Evolutionary conservation across 1,139 yeast species (phyloP).

Genomic region (Kurtzmaniella natalensis): DNA sequence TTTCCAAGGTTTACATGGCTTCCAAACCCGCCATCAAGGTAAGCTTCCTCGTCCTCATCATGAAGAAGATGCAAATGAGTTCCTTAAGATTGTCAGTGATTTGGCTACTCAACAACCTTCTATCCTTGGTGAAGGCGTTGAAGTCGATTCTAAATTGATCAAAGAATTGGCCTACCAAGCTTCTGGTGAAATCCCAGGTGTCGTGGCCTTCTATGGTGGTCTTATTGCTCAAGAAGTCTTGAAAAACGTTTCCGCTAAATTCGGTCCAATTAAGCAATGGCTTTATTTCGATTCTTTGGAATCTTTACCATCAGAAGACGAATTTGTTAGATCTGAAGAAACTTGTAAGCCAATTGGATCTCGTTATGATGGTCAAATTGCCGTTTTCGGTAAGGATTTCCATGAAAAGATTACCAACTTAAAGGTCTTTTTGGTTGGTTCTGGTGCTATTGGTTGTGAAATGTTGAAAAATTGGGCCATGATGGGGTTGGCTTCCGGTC

Average conservation of each 20-base stretch:
- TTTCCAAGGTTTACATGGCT: conserved; percentile 82
- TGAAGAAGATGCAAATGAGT: conserved; percentile 68
- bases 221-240: conserved; percentile 94
- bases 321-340: conserved; percentile 60
- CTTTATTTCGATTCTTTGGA: conserved; percentile 92
- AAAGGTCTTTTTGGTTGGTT: conserved; percentile 86
- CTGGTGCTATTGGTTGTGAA: conserved; percentile 99
- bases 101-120: conserved; percentile 56
- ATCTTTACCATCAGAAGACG: conserved; percentile 64
- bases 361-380: conserved; percentile 90
- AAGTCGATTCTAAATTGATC: conserved; percentile 61
- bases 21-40: conserved; percentile 58
- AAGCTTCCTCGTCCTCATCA: conserved; percentile 74
- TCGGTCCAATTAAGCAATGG: conserved; percentile 86
- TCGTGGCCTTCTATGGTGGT: conserved; percentile 91
- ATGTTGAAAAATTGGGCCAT: conserved; percentile 98
- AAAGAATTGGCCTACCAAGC: conserved; percentile 79
- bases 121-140: conserved; percentile 51
- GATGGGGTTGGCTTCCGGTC: conserved; percentile 93
- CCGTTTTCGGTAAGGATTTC: conserved; percentile 82
- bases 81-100: conserved; percentile 56
- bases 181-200: conserved; percentile 86
- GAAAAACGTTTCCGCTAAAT: conserved; percentile 92
- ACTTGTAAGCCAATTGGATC: conserved; percentile 72
- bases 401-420: conserved; percentile 71